Base-by-base conservation (phyloP, 208 protist species). In the Crithidia sp. region DNA sequence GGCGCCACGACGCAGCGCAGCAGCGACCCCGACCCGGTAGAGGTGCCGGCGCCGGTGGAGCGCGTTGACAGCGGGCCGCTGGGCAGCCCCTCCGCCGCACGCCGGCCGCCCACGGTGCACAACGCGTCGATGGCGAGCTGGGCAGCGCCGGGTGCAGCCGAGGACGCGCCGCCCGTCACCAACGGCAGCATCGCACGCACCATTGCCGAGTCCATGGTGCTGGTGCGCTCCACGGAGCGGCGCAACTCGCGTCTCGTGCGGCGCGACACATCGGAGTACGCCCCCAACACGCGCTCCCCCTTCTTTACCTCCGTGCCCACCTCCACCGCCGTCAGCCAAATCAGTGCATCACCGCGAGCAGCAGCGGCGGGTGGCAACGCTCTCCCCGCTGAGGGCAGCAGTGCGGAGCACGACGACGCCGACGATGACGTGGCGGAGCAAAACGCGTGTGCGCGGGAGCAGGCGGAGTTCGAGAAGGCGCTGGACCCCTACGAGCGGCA, bases 401-500 rank as follows among this genome's bases (percentile, higher is more conserved):
- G 39, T n/a, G 55, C n/a, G 36, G 43, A 8, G 71, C 73, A 77
- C 13, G 87, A 76, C 6, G 49, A 61, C 37, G 7, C 3, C 43
- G 57, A 71, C 41, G 67, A 81, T 19, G 67, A 81, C 41, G 62
- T 9, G 40, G n/a, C 54, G 59, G 59, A 58, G 58, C 63, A 80
- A 50, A n/a, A 47, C 36, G n/a, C 54, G 16, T 61, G 28, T 28
- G 52, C 16, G 53, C 50, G 47, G 40, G 73, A 66, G 52, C 44
- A 62, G 53, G 43, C 49, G 62, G 59, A 49, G n/a, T 60, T 56
- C 49, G 64, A 60, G 50, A 49, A 41, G 39, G 75, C 49, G 28
- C 76, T 79, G 63, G 57, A 70, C 43, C 71, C 69, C 49, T 69
- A 72, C 13, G 66, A 76, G 60, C 47, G 67, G 69, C 54, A 64